Base-by-base conservation (phyloP, 805 yeast species). In the Teunomyces barrocoloradensis region DNA sequence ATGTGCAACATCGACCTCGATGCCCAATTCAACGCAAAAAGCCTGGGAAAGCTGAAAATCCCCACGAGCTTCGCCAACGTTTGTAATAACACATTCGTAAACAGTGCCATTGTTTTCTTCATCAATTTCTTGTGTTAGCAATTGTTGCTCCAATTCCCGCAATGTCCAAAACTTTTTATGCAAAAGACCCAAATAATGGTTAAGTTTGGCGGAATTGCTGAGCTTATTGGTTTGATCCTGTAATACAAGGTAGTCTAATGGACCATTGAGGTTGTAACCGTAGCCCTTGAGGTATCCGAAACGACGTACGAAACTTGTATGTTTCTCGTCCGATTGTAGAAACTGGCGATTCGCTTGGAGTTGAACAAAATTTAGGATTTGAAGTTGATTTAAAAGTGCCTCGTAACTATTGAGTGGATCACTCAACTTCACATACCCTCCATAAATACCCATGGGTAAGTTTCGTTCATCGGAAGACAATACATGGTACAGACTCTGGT, bases 21-120 rank as follows among this genome's bases (percentile, higher is more conserved):
- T 54, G 18, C 71, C 77, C 28, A 77, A 58, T 27, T 79, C 80
- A 44, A 60, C 53, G 51, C 85, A 80, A 55, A 67, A 79, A 0
- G 73, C 84, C 34, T 61, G 62, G n/a, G 69, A 69, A 1, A 75
- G 39, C 2, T 53, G 59, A 4, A 48, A 42, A n/a, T 46, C 42
- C 1, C 60, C 64, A 9, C 51, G 51, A 4, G 54, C 59, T 7
- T 65, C 59, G 10, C 71, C 70, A 2, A 50, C 51, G 15, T 53
- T 49, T 1, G 74, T 65, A n/a, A 81, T 54, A 3, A 73, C 58
- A 56, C 85, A 80, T 46, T 74, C 61, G 49, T 58, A 59, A 5
- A 48, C 52, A 7, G 46, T 30, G 3, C 51, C 47, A 13, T 15
- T 32, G 9, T 13, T 10, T 10, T 34, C 44, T 7, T 48, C 34